These are phyloP conservation scores for Periconia sp. DNA, from an alignment of 2,329 filamentous ascomycete species.

Conservation along the genomic window DNA sequence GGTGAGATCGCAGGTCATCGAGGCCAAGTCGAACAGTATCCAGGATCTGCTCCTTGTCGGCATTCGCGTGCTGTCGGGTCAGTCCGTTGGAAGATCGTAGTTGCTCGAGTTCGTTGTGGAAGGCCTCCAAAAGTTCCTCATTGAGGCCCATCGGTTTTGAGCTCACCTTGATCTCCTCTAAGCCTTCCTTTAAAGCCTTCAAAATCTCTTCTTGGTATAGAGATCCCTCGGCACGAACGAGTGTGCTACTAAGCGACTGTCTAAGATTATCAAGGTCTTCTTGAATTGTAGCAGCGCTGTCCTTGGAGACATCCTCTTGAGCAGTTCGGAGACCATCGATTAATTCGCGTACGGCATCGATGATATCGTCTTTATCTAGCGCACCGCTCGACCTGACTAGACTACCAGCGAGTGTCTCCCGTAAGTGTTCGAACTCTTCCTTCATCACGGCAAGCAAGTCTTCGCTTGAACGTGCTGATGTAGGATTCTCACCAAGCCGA, in stretches of 20 bases:
- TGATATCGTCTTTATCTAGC: constrained; percentile 68
- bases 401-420: constrained; percentile 61
- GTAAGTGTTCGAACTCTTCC: constrained; percentile 66
- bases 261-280: constrained; percentile 52
- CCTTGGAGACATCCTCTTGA: constrained; percentile 49
- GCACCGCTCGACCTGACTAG: constrained; percentile 55
- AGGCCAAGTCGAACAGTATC: constrained; percentile 57
- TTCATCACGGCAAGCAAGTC: constrained; percentile 59
- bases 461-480: constrained; percentile 44
- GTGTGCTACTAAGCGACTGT: constrained; percentile 48
- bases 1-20: constrained; percentile 56
- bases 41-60: constrained; percentile 56
- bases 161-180: constrained; percentile 46
- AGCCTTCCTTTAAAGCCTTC: constrained; percentile 42
- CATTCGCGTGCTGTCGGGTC: constrained; percentile 47
- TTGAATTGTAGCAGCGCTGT: constrained; percentile 50
- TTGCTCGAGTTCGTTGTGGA: constrained; percentile 58
- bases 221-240: constrained; percentile 46
- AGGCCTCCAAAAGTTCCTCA: constrained; percentile 59
- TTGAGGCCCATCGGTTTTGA: constrained; percentile 43
- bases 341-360: constrained; percentile 66
- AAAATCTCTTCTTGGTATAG: constrained; percentile 50
- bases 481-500: constrained; percentile 46
- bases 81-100: constrained; percentile 51
- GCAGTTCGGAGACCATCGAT: constrained; percentile 52